Percentiles rank a stretch among this genome's conserved stretches.
These are phyloP conservation scores for Starmerella floris DNA, from an alignment of 805 yeast genomes.

Conservation along the genomic window DNA sequence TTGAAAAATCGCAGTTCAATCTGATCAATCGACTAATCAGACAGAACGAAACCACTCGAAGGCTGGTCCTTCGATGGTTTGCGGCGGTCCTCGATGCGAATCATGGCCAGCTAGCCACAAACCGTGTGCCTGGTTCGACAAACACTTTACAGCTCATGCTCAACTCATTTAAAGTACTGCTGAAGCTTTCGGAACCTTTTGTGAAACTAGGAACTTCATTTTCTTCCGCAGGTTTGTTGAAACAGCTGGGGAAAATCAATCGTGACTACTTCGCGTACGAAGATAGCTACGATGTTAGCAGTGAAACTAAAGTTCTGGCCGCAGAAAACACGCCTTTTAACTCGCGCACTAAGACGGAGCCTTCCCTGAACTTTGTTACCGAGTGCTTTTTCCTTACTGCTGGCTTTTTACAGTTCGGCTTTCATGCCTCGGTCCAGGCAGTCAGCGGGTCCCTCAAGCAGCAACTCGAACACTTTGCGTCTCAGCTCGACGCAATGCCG, in stretches of 20 bases:
- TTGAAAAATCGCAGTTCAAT: constrained; percentile 41
- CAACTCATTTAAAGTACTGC: constrained; percentile 54
- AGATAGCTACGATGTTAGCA: constrained; percentile 48
- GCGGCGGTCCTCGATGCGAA: constrained; percentile 64
- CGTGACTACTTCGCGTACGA: constrained; percentile 47
- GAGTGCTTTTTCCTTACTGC: constrained; percentile 73
- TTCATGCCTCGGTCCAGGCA: constrained; percentile 58
- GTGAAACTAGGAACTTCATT: constrained; percentile 38
- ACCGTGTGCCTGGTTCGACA: constrained; percentile 50
- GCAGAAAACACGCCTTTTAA: constrained; percentile 49
- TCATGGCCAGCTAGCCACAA: constrained; percentile 72
- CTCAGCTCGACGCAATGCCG: constrained; percentile 12
- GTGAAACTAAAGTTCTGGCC: constrained; percentile 74
- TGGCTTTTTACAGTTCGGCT: constrained; percentile 74
- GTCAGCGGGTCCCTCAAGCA: constrained; percentile 40
- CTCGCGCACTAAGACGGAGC: constrained; percentile 24
- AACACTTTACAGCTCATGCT: constrained; percentile 74
- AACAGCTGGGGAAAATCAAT: constrained; percentile 68
- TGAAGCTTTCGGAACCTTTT: constrained; percentile 72
- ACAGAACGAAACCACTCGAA: constrained; percentile 53
- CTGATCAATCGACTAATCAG: constrained; percentile 65
- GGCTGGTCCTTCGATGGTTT: constrained; percentile 51
- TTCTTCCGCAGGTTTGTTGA: not conserved
- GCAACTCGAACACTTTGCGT: constrained; percentile 32
- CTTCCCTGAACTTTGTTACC: constrained; percentile 71